Evolutionary conservation across 768 basidiomycete genomes (phyloP).

Genomic region (Lentinula lateritia): DNA sequence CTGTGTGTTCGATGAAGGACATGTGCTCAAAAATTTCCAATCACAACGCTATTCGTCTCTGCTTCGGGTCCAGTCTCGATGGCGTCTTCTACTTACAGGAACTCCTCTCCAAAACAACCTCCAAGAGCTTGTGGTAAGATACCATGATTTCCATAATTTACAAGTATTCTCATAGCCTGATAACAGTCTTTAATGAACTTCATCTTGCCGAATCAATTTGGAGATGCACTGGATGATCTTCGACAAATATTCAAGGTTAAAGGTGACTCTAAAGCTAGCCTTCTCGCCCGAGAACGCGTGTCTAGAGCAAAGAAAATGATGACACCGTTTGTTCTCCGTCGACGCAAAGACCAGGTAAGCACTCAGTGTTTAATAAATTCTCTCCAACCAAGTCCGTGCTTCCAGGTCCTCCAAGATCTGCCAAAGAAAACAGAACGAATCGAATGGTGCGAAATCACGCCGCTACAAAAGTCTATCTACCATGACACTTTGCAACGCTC

Average conservation of each 20-base stretch:
- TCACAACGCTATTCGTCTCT: conserved; percentile 94
- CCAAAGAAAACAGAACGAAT: conserved; percentile 91
- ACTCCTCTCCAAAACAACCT: conserved; percentile 93
- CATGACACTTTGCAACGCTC: conserved; percentile 80
- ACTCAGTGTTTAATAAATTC: not conserved
- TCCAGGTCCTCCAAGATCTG: conserved; percentile 84
- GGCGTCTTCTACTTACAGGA: conserved; percentile 91
- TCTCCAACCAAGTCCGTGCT: not conserved
- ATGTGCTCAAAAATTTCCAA: conserved; percentile 94
- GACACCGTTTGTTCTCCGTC: conserved; percentile 96
- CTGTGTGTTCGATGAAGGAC: conserved; percentile 95
- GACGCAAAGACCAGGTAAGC: conserved; percentile 87
- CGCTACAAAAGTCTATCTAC: conserved; percentile 79
- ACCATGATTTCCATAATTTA: not conserved
- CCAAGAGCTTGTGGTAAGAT: conserved; percentile 79
- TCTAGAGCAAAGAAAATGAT: conserved; percentile 98
- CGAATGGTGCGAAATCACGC: conserved; percentile 93
- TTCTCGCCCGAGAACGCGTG: conserved; percentile 90
- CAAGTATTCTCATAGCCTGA: not conserved
- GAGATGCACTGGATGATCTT: conserved; percentile 67
- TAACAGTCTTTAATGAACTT: conserved; percentile 93
- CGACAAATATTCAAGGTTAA: conserved; percentile 97
- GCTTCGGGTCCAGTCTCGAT: conserved; percentile 77
- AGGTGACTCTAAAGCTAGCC: conserved; percentile 81
- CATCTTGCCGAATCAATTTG: conserved; percentile 89